Evolutionary conservation across 345 rosid species (phyloP).

Genomic region (Leavenworthia alabamica): DNA sequence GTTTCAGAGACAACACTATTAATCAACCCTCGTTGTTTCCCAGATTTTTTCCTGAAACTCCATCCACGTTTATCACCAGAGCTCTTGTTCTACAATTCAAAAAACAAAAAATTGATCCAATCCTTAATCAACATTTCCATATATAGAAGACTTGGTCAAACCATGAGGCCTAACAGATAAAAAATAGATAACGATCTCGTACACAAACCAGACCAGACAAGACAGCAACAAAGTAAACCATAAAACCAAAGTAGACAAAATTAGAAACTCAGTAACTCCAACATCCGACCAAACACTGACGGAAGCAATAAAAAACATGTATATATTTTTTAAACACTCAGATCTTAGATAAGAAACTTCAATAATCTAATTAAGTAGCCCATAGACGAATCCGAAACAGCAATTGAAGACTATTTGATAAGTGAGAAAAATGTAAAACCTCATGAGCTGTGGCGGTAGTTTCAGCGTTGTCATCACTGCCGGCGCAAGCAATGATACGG

Average conservation of each 20-base stretch:
- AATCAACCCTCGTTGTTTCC: constrained; percentile 59
- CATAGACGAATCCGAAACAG: not conserved
- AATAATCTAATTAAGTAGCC: not conserved
- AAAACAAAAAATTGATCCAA: not conserved
- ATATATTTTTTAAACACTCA: not conserved
- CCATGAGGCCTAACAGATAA: not conserved
- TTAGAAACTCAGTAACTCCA: not conserved
- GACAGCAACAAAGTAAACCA: not conserved
- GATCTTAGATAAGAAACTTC: constrained; percentile 25
- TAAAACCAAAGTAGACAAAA: constrained; percentile 1
- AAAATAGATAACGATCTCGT: not conserved
- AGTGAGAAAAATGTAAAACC: constrained; percentile 11
- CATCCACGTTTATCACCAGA: constrained; percentile 56
- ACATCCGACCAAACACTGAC: constrained; percentile 15
- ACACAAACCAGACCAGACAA: not conserved
- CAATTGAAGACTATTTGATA: not conserved
- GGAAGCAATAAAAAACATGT: not conserved
- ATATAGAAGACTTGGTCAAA: not conserved
- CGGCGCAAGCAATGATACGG: constrained; percentile 62
- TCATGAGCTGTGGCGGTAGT: constrained; percentile 37
- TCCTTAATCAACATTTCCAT: not conserved
- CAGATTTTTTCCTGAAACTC: constrained; percentile 81
- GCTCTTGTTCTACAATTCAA: constrained; percentile 45
- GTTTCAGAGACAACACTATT: constrained; percentile 45
- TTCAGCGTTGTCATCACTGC: constrained; percentile 48